A percentile compares a stretch with the other conserved stretches of the same genome.
phyloP scores from a whole-genome alignment of 768 basidiomycete genomes.

The Naganishia onofrii region DNA sequence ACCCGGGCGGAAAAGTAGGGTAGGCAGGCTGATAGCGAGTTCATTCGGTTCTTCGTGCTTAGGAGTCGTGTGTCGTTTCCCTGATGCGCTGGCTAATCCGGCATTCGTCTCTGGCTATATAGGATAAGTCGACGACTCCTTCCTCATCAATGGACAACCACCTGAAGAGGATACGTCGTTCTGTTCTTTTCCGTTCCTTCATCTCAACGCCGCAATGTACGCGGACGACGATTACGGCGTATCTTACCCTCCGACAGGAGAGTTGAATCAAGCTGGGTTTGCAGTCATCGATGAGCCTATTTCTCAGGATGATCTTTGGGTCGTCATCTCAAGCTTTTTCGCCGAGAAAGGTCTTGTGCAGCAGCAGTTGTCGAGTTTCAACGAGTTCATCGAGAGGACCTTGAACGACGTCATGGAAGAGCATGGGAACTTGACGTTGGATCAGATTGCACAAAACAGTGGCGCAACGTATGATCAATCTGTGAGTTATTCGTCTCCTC shows the following conservation, averaged over 20 bases:
- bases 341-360: constrained; percentile 92
- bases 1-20: too few species aligned
- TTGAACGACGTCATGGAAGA: constrained; percentile 99
- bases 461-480: background rate
- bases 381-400: constrained; percentile 97
- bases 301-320: too few species aligned
- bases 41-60: too few species aligned
- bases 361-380: constrained; percentile 96
- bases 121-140: too few species aligned
- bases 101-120: too few species aligned
- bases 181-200: background rate
- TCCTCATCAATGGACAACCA: background rate
- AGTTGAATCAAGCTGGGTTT: too few species aligned
- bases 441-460: constrained; percentile 58
- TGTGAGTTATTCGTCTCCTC: background rate
- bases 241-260: background rate
- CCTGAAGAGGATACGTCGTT: background rate
- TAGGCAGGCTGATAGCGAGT: too few species aligned
- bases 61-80: too few species aligned
- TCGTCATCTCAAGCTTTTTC: too few species aligned
- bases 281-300: too few species aligned
- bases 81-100: too few species aligned
- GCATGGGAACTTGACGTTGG: constrained; percentile 87
- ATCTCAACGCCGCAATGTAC: background rate
- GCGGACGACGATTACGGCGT: background rate